A percentile compares a stretch with the other conserved stretches of the same genome.
These are phyloP conservation scores for Polysphondylium violaceum DNA, from an alignment of 78 protist species.

Conservation along the genomic window DNA sequence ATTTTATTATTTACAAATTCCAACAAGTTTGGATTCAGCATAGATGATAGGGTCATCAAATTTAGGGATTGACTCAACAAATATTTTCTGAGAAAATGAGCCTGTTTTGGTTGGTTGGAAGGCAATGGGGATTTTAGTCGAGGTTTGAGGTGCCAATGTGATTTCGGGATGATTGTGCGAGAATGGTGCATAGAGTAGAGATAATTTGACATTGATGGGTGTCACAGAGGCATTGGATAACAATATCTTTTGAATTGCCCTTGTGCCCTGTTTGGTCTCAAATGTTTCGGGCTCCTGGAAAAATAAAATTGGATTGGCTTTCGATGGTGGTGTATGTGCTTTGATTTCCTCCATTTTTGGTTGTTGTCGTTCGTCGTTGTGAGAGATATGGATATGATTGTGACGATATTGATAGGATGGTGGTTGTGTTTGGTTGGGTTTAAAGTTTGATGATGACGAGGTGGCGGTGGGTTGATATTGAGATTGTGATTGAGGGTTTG, in stretches of 20 bases:
- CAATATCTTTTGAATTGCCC: not conserved
- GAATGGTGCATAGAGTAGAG: not conserved
- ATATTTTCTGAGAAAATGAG: not conserved
- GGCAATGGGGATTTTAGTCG: conserved; percentile 4
- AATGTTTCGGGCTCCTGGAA: not conserved
- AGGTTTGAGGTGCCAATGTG: not conserved
- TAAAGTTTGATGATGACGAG: too few relatives aligned
- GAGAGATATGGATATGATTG: too few relatives aligned
- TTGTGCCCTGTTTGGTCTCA: not conserved
- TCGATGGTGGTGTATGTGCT: not conserved
- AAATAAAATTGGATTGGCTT: not conserved
- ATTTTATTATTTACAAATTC: conserved; percentile 1
- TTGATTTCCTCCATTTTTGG: not conserved
- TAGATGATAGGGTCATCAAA: not conserved
- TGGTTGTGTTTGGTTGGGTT: too few relatives aligned
- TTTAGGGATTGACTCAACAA: conserved; percentile 10
- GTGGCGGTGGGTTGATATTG: too few relatives aligned
- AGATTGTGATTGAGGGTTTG: too few relatives aligned
- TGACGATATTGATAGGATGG: too few relatives aligned
- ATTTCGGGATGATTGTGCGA: not conserved
- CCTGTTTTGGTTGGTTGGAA: conserved; percentile 1
- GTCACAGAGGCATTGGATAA: not conserved
- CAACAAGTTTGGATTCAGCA: not conserved
- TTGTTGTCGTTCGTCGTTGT: not conserved
- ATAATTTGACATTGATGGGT: not conserved